Percentiles rank a stretch among this genome's conserved stretches.
Conservation (phyloP, 768 basidiomycete genomes). For the Leccinum arenicola region DNA sequence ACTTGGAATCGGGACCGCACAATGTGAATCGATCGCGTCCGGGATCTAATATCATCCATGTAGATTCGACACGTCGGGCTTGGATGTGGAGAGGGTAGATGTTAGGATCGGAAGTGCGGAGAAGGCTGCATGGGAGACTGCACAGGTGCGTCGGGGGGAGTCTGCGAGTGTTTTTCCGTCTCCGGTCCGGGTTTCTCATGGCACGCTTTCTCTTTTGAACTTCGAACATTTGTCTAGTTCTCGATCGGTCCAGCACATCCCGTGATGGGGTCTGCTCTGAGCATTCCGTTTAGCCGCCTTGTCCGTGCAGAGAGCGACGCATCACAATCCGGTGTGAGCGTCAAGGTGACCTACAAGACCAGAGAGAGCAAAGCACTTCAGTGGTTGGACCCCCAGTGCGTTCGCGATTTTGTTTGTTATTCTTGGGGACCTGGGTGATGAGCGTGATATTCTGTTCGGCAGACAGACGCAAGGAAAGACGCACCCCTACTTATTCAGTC, state of each 20-base stretch:
- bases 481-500: slow-evolving; percentile 89
- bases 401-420: neutral
- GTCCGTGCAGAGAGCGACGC: slow-evolving; percentile 34
- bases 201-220: neutral
- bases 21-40: neutral
- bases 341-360: slow-evolving; percentile 68
- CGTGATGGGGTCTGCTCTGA: slow-evolving; percentile 76
- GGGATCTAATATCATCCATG: neutral
- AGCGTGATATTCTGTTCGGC: neutral
- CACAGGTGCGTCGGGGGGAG: slow-evolving; percentile 36
- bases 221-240: slow-evolving; percentile 37
- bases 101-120: slow-evolving; percentile 35
- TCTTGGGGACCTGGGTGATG: neutral
- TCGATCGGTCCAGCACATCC: slow-evolving; percentile 53
- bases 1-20: too few species aligned
- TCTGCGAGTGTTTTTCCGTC: neutral
- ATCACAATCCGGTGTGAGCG: slow-evolving; percentile 19
- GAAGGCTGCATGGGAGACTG: slow-evolving; percentile 42
- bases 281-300: slow-evolving; percentile 47
- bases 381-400: slow-evolving; percentile 79
- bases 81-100: slow-evolving; percentile 54
- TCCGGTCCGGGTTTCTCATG: neutral
- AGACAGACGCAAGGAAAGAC: slow-evolving; percentile 88
- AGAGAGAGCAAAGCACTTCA: slow-evolving; percentile 79
- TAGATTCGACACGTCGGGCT: slow-evolving; percentile 74